Conservation (phyloP, 148 eudicot genomes). For the Rhododendron vialii region DNA sequence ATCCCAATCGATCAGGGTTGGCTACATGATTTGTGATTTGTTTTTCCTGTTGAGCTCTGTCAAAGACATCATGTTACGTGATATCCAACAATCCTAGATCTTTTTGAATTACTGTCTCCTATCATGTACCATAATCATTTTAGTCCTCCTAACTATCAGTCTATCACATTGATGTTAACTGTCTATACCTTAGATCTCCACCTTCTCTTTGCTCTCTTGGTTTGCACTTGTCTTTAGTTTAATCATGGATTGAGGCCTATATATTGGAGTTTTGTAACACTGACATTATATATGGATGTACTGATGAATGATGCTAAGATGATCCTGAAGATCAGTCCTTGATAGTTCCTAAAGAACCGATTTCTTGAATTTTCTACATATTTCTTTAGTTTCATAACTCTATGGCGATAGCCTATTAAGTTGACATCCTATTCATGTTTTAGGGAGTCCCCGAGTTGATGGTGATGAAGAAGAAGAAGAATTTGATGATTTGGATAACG, state of each 20-base stretch:
- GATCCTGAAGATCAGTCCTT: neutral
- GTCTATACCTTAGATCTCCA: neutral
- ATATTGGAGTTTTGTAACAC: neutral
- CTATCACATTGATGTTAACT: no score
- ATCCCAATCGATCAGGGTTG: neutral
- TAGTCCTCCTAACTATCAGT: no score
- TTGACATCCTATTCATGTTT: neutral
- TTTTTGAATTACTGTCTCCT: neutral
- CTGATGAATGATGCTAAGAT: neutral
- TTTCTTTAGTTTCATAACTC: neutral
- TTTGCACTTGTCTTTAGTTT: neutral
- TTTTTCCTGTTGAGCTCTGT: neutral
- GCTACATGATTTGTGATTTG: neutral
- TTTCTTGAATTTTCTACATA: neutral
- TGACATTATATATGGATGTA: neutral
- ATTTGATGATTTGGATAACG: slow-evolving; percentile 61
- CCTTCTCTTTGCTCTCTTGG: neutral
- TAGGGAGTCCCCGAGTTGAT: slow-evolving; percentile 67
- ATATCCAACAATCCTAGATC: neutral
- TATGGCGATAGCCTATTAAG: neutral
- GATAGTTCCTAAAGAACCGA: neutral
- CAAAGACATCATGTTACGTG: neutral
- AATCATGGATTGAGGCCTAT: neutral
- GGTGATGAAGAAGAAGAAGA: slow-evolving; percentile 77
- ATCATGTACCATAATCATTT: neutral